Conservation (phyloP, 805 yeast genomes). For the Monosporozyma aerobia region DNA sequence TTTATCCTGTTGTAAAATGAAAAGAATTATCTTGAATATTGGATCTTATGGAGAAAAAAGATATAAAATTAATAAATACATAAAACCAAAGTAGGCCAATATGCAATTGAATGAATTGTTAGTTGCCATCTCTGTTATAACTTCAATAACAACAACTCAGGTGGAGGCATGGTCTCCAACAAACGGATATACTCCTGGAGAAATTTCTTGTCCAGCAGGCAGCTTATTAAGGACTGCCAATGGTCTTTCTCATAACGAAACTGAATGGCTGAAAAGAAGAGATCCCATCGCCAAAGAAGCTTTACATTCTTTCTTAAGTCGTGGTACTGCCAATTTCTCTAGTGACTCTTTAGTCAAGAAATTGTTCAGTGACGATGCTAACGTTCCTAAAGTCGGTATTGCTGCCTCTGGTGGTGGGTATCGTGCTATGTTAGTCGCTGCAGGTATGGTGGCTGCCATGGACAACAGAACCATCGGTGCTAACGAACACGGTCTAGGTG, state of each 20-base stretch:
- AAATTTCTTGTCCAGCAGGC: slow-evolving; percentile 37
- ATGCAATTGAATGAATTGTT: not conserved
- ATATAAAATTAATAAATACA: too few relatives aligned
- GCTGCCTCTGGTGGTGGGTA: slow-evolving; percentile 86
- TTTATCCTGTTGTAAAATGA: too few relatives aligned
- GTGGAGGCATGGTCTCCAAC: slow-evolving; percentile 43
- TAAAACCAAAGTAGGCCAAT: not conserved
- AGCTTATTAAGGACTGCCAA: slow-evolving; percentile 40
- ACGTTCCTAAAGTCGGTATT: slow-evolving; percentile 40
- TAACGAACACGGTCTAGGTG: slow-evolving; percentile 54
- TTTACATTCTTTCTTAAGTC: slow-evolving; percentile 37
- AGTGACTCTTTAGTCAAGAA: slow-evolving; percentile 10
- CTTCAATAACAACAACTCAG: not conserved
- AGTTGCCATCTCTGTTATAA: not conserved
- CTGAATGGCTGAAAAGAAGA: slow-evolving; percentile 43
- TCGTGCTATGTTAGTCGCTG: slow-evolving; percentile 80
- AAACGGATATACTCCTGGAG: slow-evolving; percentile 53
- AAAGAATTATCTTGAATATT: too few relatives aligned
- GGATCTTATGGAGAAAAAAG: not conserved
- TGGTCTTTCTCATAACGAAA: slow-evolving; percentile 38
- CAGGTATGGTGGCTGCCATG: slow-evolving; percentile 75
- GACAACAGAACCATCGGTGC: slow-evolving; percentile 60
- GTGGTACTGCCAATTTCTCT: slow-evolving; percentile 28
- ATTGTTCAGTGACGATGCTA: slow-evolving; percentile 22
- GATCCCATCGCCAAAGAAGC: slow-evolving; percentile 38